phyloP scores from a whole-genome alignment of 2,329 filamentous ascomycete genomes.

The Fusarium anthophilum region DNA sequence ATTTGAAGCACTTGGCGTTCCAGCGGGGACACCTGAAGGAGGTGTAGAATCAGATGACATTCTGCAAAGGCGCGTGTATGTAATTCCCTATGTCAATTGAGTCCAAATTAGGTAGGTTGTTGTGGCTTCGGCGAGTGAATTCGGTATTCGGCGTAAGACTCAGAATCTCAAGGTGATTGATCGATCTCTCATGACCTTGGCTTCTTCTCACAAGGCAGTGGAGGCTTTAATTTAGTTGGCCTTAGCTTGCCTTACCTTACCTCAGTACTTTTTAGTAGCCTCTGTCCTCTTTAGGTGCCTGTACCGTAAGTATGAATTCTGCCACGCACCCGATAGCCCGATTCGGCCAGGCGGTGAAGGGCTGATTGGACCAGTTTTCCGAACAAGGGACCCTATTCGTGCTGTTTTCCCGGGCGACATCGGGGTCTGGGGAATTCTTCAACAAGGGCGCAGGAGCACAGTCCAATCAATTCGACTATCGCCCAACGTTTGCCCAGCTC shows the following conservation, averaged over 20 bases:
- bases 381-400: constrained; percentile 18
- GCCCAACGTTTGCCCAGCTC: constrained; percentile 32
- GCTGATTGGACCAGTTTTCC: constrained; percentile 17
- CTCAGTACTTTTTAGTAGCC: not conserved
- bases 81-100: not conserved
- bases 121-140: not conserved
- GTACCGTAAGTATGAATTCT: constrained; percentile 15
- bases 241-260: not conserved
- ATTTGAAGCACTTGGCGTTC: constrained; percentile 26
- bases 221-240: not conserved
- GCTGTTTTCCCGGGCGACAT: constrained; percentile 12
- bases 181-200: constrained; percentile 23
- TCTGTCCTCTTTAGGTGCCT: not conserved
- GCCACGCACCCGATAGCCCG: not conserved
- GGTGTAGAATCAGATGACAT: constrained; percentile 37
- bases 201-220: constrained; percentile 7
- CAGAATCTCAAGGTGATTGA: constrained; percentile 8
- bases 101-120: not conserved
- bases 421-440: constrained; percentile 31
- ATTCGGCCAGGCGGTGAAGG: constrained; percentile 34
- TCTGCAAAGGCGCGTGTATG: not conserved
- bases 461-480: constrained; percentile 37
- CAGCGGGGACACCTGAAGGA: constrained; percentile 20
- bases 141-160: not conserved
- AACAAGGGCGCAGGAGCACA: constrained; percentile 16